Evolutionary conservation across 768 basidiomycete genomes (phyloP), one percentile per base, ranked within the genome.

Genomic region (Phaeotremella fagi): DNA sequence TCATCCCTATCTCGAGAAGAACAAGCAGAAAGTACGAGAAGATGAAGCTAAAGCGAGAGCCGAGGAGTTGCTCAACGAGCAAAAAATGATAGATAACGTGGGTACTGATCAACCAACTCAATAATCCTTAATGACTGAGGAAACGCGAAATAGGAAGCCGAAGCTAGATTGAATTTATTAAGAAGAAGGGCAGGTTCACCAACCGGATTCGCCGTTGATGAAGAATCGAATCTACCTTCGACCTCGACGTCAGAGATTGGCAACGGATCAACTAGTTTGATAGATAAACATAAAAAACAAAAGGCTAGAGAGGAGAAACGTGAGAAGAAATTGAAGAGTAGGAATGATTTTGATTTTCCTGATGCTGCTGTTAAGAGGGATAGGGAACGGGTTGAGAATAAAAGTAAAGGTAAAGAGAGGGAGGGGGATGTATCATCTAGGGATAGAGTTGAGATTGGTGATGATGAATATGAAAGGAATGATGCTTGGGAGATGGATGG

Each of bases 1-100:
- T 42, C 75, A 76, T 42, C 73, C 73, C 1, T 76, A 76, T 42
- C 60, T 71, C 6, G 73, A 76, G 50, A 67, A 61, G 58, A 76
- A 76, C 64, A 76, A 76, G 59, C 68, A 74, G 46, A 57, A 66
- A 41, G 75, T 76, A 23, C 55, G 73, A 23, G 68, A 74, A 45
- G 75, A 76, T 59, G 75, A 76, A 60, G 69, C 65, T 18, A 54
- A 61, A 51, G 73, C 73, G 22, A 48, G 47, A 27, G 64, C 58
- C n/a, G 68, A 66, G 48, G 68, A 69, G 35, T 52, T 67, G 25
- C 57, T 52, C 15, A 54, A 58, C 20, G 75, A 76, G 62, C 60
- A 66, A 29, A 53, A 59, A 33, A 50, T 56, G 38, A 45, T 76
- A n/a, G 67, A 73, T 36, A 50, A 52, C 5, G 70, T 73, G 26